Evolutionary conservation across 2,329 filamentous ascomycete genomes (phyloP).

Genomic region (Xylariaceae sp.): DNA sequence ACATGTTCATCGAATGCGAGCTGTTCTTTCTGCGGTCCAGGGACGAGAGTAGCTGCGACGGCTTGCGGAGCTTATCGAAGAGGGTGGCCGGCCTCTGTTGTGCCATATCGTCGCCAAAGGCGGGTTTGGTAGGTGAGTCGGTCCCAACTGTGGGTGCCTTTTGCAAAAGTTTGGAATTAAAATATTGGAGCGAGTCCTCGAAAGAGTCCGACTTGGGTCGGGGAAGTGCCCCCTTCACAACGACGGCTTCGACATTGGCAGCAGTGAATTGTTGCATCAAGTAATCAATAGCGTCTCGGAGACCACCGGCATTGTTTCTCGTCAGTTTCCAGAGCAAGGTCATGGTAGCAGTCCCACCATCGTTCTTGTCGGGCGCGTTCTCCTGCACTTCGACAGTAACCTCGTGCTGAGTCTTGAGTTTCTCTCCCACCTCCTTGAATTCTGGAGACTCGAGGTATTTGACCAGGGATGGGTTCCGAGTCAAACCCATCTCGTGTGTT

Average conservation of each 20-base stretch:
- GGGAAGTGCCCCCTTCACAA: conserved; percentile 90
- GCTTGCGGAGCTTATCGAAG: conserved; percentile 90
- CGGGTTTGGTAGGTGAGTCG: conserved; percentile 82
- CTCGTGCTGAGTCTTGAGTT: conserved; percentile 86
- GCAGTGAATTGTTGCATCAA: conserved; percentile 80
- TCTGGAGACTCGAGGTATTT: conserved; percentile 77
- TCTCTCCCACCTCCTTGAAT: conserved; percentile 76
- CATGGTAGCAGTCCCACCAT: conserved; percentile 52
- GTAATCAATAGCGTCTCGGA: conserved; percentile 95
- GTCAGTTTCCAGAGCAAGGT: conserved; percentile 78
- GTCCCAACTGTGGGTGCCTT: conserved; percentile 78
- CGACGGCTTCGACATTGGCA: conserved; percentile 78
- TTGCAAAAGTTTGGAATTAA: conserved; percentile 93
- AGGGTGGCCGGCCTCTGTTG: conserved; percentile 74
- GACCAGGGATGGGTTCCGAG: conserved; percentile 67
- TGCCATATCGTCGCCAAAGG: conserved; percentile 74
- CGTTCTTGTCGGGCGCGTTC: conserved; percentile 52
- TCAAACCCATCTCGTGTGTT: conserved; percentile 84
- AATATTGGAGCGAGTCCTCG: conserved; percentile 93
- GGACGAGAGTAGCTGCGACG: conserved; percentile 76
- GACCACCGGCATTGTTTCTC: conserved; percentile 90
- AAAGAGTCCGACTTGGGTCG: conserved; percentile 99
- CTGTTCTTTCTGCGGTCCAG: conserved; percentile 93
- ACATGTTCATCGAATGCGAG: conserved; percentile 74
- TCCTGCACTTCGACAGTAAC: conserved; percentile 76